Percentiles rank a stretch among this genome's conserved stretches.
Conservation (phyloP, 2,329 filamentous ascomycete species). For the Cladosporium sp. region DNA sequence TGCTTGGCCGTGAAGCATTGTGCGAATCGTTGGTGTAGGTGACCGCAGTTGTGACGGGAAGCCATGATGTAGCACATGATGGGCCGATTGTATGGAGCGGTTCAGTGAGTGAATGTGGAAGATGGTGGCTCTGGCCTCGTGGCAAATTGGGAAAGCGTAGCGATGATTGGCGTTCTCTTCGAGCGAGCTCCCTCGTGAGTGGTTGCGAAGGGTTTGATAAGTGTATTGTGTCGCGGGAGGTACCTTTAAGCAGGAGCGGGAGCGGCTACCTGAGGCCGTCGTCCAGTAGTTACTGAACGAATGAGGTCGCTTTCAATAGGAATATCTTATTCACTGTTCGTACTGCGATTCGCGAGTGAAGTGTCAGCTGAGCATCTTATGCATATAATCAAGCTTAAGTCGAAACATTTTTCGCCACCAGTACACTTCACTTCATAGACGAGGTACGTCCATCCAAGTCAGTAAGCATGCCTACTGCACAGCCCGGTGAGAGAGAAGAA, state of each 20-base stretch:
- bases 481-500: neutral
- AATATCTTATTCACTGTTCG: neutral
- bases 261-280: neutral
- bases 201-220: neutral
- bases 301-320: too few relatives aligned
- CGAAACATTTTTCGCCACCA: neutral
- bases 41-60: conserved; percentile 18
- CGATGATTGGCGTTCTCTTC: neutral
- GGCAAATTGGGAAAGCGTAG: neutral
- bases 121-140: neutral
- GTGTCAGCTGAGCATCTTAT: neutral
- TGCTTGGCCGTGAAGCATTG: conserved; percentile 17
- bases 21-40: conserved; percentile 15
- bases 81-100: neutral
- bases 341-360: neutral
- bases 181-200: neutral
- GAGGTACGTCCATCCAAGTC: too few relatives aligned
- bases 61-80: conserved; percentile 19
- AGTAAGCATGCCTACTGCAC: too few relatives aligned
- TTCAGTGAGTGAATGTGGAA: neutral
- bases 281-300: neutral
- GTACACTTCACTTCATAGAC: neutral
- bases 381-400: neutral
- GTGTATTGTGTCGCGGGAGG: neutral
- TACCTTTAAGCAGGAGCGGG: neutral